A percentile compares a stretch with the other conserved stretches of the same genome.
Conservation (phyloP, 1,139 yeast species). For the Yamadazyma buinensis region DNA sequence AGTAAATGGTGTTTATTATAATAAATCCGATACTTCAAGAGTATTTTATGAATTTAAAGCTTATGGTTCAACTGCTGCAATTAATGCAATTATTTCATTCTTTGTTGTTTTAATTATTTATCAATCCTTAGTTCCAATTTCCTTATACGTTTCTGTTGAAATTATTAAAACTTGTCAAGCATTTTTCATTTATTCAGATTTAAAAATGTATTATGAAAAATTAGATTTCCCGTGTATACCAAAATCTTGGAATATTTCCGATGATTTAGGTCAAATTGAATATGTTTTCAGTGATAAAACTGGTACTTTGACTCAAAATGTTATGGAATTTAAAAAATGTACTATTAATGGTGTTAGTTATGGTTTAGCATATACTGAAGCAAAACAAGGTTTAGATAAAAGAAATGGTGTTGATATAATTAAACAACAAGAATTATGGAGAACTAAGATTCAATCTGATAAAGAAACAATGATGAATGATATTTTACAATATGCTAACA, state of each 20-base stretch:
- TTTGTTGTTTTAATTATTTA: constrained; percentile 87
- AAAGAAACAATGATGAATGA: constrained; percentile 60
- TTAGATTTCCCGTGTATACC: constrained; percentile 95
- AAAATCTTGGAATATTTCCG: constrained; percentile 95
- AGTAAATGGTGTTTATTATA: constrained; percentile 75
- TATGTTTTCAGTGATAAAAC: constrained; percentile 95
- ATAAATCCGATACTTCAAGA: constrained; percentile 51
- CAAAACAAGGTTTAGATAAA: constrained; percentile 87
- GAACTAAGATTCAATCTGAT: constrained; percentile 58
- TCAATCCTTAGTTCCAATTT: constrained; percentile 91
- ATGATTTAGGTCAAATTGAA: constrained; percentile 95
- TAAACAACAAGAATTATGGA: constrained; percentile 63
- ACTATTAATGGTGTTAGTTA: constrained; percentile 83
- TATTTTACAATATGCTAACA: constrained; percentile 44
- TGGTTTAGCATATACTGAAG: constrained; percentile 95
- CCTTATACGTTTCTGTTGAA: constrained; percentile 90
- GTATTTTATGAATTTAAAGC: constrained; percentile 61
- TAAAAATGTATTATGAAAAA: constrained; percentile 76
- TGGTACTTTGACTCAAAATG: constrained; percentile 93
- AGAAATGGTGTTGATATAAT: constrained; percentile 80
- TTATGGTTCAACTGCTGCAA: constrained; percentile 54
- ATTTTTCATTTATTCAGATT: constrained; percentile 85
- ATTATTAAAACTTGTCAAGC: constrained; percentile 95
- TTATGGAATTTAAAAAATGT: constrained; percentile 95
- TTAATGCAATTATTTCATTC: constrained; percentile 79